Evolutionary conservation across 2,329 filamentous ascomycete genomes (phyloP), one percentile per base, ranked within the genome.

Genomic region (Phaeosphaeria sp.): DNA sequence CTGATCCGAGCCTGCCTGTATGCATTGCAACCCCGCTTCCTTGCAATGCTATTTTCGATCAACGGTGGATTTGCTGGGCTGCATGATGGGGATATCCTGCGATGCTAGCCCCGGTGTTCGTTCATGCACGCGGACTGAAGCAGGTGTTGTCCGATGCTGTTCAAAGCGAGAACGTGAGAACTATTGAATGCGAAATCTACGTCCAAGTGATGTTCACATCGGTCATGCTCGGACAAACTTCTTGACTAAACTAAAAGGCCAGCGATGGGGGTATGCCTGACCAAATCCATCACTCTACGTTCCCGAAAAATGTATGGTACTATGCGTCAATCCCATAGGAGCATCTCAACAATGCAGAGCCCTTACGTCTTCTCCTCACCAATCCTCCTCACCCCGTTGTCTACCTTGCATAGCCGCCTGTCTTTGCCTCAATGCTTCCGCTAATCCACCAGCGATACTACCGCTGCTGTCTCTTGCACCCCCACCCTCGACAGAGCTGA

Each of bases 321-420:
- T 17, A 39, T 39, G 36, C 36, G 36, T n/a, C 36, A n/a, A 36
- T 13, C 15, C 15, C 15, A 4, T 17, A 13, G 17, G 15, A n/a
- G 36, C 36, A 17, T 39, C 15, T 15, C 13, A 39, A 17, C 36
- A 39, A 39, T 22, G 42, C 15, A 44, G 22, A 22, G 20, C 42
- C n/a, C 36, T 39, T 15, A 39, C 36, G 15, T 39, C 36, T 39
- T 15, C 15, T 39, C 15, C 36, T 39, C 36, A 39, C 68, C 68
- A 71, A 53, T 81, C 78, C 27, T 78, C 74, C 6, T 76, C 71
- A 6, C 74, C 73, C 24, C 65, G 57, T 27, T 72, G 72, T 60
- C 73, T 72, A 43, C 74, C 73, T 53, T 79, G 77, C 81, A 84
- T 82, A 36, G 82, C 82, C 54, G 81, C 80, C 65, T 82, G 80